Percentiles rank a stretch among this genome's conserved stretches.
These are phyloP conservation scores for Podaxis sp. DNA, from an alignment of 768 basidiomycete genomes.

Conservation along the genomic window DNA sequence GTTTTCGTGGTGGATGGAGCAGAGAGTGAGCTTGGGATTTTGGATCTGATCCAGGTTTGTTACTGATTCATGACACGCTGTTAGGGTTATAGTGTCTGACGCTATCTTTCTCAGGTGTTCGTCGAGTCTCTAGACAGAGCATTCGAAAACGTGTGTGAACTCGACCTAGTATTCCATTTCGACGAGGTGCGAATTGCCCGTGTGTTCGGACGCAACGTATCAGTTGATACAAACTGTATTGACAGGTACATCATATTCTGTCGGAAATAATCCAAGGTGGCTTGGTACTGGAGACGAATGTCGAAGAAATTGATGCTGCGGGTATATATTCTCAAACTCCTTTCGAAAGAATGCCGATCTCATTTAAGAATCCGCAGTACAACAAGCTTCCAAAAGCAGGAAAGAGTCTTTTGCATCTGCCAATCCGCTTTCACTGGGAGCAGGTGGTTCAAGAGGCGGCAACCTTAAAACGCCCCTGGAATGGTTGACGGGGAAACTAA, in stretches of 20 bases:
- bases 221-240: not conserved
- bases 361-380: slow-evolving; percentile 44
- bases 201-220: not conserved
- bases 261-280: slow-evolving; percentile 98
- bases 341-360: slow-evolving; percentile 13
- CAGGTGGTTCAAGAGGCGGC: slow-evolving; percentile 56
- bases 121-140: slow-evolving; percentile 95
- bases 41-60: slow-evolving; percentile 93
- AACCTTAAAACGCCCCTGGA: slow-evolving; percentile 70
- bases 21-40: slow-evolving; percentile 94
- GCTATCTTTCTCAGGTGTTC: slow-evolving; percentile 64
- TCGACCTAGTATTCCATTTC: slow-evolving; percentile 98
- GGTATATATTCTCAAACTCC: slow-evolving; percentile 41
- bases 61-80: not conserved
- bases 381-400: slow-evolving; percentile 65
- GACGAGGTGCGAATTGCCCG: slow-evolving; percentile 68
- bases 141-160: slow-evolving; percentile 98
- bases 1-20: slow-evolving; percentile 96
- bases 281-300: slow-evolving; percentile 92
- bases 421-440: slow-evolving; percentile 77
- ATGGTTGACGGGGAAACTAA: slow-evolving; percentile 75
- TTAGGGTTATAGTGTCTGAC: not conserved
- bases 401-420: slow-evolving; percentile 80
- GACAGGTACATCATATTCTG: slow-evolving; percentile 89
- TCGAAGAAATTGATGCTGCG: slow-evolving; percentile 75